Evolutionary conservation across 202 grass and related monocot genomes (phyloP), one percentile per base, ranked within the genome.

Genomic region (Hordeum pubiflorum): DNA sequence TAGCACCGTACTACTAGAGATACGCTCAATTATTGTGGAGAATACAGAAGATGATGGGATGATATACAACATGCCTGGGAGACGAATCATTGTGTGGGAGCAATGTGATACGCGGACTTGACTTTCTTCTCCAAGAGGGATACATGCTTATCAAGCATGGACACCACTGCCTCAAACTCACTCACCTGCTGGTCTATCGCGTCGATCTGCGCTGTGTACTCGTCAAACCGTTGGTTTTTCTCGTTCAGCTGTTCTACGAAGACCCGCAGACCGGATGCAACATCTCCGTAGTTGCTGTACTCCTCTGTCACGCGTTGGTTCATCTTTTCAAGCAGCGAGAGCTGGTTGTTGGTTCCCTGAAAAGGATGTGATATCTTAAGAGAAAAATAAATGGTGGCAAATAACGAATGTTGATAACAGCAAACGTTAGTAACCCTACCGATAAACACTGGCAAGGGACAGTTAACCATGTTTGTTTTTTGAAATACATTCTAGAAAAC

Each of bases 161-260:
- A 99, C 34, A 96, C 84, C 56, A 96, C 90, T n/a, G 90, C 90
- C 78, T 99, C 96, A 55, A 99, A 99, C 75, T 99, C 92, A 5
- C 88, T 86, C 24, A 99, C 90, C 63, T 93, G 92, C n/a, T 83
- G 83, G 59, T 99, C 96, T 70, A 99, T 99, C 7, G 69, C 63
- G 40, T 99, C 92, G 18, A 99, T 93, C 48, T 90, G 89, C 0
- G 85, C 75, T 12, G 85, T 78, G 7, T 93, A 96, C 76, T 93
- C 90, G 0, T 87, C 90, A 14, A 96, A 99, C 52, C 89, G 71
- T 44, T 50, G 80, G 58, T 84, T 99, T 37, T 99, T 99, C 82
- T 89, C 80, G 23, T 90, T 93, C 63, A 99, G 81, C 29, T 95
- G 82, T 71, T 99, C 96, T 10, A 99, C 87, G 55, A 99, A 99